Evolutionary conservation across 179 eudicot species (phyloP), one percentile per base, ranked within the genome.

Genomic region (Sideroxylon spinosum): DNA sequence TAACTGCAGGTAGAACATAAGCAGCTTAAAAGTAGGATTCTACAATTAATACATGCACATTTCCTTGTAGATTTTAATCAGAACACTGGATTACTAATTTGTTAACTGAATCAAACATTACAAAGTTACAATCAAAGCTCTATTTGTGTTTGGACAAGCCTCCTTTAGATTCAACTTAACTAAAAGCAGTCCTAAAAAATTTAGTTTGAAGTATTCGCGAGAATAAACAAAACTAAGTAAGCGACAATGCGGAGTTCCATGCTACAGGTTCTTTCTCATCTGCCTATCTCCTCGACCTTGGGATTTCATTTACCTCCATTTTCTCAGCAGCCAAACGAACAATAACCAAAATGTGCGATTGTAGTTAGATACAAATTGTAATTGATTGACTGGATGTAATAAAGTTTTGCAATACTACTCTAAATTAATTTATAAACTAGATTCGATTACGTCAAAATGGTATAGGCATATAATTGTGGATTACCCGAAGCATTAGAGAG

Each of bases 1-100:
- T 90, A 92, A 48, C 93, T 94, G 98, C 93, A 93, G 81, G 89
- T 46, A 61, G 11, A 78, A 12, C 57, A 29, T 29, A 46, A 65
- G 77, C 62, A 13, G 26, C 20, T 3, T 14, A 49, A 26, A 52
- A 17, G 60, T 28, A 16, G 64, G 59, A 32, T 62, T 23, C 46
- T 14, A 2, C 17, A 48, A 22, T 46, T 5, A 49, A 49, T 49
- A 49, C n/a, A 29, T 29, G 37, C 37, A 3, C 37, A 29, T 29
- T 29, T 29, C 37, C 37, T 29, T 3, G 37, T 29, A 29, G 37
- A 29, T n/a, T 29, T 29, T 29, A 29, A 29, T 29, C 37, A 1
- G 37, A 29, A 29, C 37, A 29, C 37, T 29, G 37, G 37, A 29
- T 29, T 29, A 29, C 37, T 29, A 29, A 29, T 29, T 3, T 29